These are phyloP conservation scores for Metschnikowia chrysomelidarum DNA, from an alignment of 805 yeast species.

Conservation along the genomic window DNA sequence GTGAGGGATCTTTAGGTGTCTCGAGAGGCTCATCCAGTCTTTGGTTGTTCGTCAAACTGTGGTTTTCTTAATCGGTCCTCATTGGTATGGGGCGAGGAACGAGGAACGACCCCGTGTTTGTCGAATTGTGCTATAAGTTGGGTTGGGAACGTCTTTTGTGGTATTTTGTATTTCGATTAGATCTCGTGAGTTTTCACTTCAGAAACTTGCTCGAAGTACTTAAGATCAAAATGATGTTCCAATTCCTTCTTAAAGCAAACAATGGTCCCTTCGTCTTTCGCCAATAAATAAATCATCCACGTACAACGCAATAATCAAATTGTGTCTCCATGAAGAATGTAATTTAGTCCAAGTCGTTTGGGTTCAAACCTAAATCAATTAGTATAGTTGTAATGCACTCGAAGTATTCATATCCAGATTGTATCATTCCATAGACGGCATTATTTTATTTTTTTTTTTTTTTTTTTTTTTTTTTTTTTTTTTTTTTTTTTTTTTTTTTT, in stretches of 20 bases:
- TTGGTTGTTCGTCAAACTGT: constrained; percentile 1
- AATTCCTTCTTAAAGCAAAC: neutral
- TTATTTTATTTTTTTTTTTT: no score
- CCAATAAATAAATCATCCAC: constrained; percentile 1
- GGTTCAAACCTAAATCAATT: neutral
- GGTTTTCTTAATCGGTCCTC: neutral
- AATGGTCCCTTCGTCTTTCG: neutral
- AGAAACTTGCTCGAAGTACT: constrained; percentile 2
- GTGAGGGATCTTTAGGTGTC: neutral
- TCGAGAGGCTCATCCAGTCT: neutral
- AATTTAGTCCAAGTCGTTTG: neutral
- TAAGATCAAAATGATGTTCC: neutral
- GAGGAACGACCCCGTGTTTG: neutral
- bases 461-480: no score
- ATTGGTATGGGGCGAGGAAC: neutral
- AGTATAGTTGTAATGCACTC: neutral
- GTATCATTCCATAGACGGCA: constrained; percentile 1
- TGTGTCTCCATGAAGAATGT: neutral
- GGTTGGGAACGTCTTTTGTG: neutral
- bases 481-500: no score
- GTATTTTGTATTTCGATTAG: neutral
- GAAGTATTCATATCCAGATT: neutral
- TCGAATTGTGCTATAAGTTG: neutral
- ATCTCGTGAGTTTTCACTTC: neutral
- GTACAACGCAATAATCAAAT: neutral